Percentiles rank a stretch among this genome's conserved stretches.
phyloP scores from a whole-genome alignment of 2,329 filamentous ascomycete genomes.

The Aspergillus sp. region DNA sequence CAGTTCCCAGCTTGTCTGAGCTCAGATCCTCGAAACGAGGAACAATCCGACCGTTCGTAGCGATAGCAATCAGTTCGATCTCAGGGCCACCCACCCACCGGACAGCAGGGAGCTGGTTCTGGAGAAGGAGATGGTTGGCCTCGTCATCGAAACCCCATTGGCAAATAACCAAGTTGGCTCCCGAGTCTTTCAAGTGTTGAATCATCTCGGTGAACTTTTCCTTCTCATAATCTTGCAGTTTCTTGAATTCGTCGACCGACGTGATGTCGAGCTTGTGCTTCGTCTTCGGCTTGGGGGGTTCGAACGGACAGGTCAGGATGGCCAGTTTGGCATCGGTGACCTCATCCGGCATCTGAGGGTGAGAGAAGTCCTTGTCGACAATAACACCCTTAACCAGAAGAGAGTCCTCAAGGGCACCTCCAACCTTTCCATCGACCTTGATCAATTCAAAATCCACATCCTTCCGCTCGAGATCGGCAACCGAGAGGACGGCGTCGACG shows the following conservation, averaged over 20 bases:
- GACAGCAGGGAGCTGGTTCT: slow-evolving; percentile 93
- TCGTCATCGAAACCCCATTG: slow-evolving; percentile 99
- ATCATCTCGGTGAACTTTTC: slow-evolving; percentile 99
- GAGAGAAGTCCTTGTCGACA: slow-evolving; percentile 99
- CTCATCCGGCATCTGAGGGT: slow-evolving; percentile 97
- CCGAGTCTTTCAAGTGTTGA: slow-evolving; percentile 93
- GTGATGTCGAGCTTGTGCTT: slow-evolving; percentile 99
- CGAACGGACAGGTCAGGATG: slow-evolving; percentile 95
- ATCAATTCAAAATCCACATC: slow-evolving; percentile 99
- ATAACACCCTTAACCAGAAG: slow-evolving; percentile 96
- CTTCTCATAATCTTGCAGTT: slow-evolving; percentile 90
- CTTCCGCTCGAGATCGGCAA: slow-evolving; percentile 91
- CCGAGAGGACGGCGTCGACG: slow-evolving; percentile 92
- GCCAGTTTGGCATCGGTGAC: slow-evolving; percentile 95
- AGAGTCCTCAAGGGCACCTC: slow-evolving; percentile 87
- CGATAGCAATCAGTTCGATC: slow-evolving; percentile 97
- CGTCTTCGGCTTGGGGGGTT: slow-evolving; percentile 98
- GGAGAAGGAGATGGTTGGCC: slow-evolving; percentile 93
- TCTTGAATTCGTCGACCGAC: slow-evolving; percentile 96
- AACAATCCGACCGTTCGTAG: slow-evolving; percentile 95
- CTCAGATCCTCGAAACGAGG: slow-evolving; percentile 94
- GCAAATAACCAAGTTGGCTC: slow-evolving; percentile 95
- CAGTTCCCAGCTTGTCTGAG: slow-evolving; percentile 83
- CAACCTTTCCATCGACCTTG: slow-evolving; percentile 98
- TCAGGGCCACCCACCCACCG: slow-evolving; percentile 98